Evolutionary conservation across 257 asterid genomes (phyloP).

Genomic region (Lantana camara): DNA sequence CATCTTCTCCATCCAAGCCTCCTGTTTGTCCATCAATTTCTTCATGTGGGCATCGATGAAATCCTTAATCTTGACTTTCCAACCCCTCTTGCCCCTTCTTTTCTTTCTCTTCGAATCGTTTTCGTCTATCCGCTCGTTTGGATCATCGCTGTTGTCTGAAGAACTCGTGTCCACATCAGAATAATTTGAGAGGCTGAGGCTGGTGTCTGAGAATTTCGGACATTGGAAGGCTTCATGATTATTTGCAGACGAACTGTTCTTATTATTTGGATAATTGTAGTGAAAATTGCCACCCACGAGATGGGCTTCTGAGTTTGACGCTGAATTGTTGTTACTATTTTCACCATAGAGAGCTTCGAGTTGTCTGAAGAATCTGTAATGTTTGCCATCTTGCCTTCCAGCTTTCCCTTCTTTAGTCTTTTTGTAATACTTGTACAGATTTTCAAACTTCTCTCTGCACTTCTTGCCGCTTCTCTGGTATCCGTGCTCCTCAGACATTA

Average conservation of each 20-base stretch:
- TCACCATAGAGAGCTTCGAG: slow-evolving; percentile 97
- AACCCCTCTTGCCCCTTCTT: slow-evolving; percentile 44
- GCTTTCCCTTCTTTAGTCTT: slow-evolving; percentile 96
- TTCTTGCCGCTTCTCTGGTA: slow-evolving; percentile 94
- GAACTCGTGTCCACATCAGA: slow-evolving; percentile 61
- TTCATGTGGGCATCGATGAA: slow-evolving; percentile 75
- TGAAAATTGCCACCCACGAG: slow-evolving; percentile 25
- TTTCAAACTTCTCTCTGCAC: slow-evolving; percentile 97
- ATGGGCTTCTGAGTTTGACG: slow-evolving; percentile 44
- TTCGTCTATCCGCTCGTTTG: slow-evolving; percentile 20
- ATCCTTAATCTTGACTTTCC: slow-evolving; percentile 73
- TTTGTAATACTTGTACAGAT: slow-evolving; percentile 93
- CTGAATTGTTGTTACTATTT: slow-evolving; percentile 30
- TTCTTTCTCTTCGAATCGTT: slow-evolving; percentile 39
- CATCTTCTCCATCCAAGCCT: slow-evolving; percentile 83
- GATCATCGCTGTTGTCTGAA: slow-evolving; percentile 46
- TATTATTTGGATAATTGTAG: slow-evolving; percentile 25
- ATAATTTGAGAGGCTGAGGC: slow-evolving; percentile 78
- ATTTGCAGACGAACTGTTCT: slow-evolving; percentile 17
- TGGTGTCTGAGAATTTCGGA: slow-evolving; percentile 55
- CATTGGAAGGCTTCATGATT: slow-evolving; percentile 42
- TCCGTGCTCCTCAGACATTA: slow-evolving; percentile 89
- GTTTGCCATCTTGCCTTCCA: slow-evolving; percentile 95
- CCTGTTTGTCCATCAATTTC: slow-evolving; percentile 83
- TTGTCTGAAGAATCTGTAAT: slow-evolving; percentile 89